Evolutionary conservation across 441 rosid species (phyloP).

Genomic region (Biscutella auriculata): DNA sequence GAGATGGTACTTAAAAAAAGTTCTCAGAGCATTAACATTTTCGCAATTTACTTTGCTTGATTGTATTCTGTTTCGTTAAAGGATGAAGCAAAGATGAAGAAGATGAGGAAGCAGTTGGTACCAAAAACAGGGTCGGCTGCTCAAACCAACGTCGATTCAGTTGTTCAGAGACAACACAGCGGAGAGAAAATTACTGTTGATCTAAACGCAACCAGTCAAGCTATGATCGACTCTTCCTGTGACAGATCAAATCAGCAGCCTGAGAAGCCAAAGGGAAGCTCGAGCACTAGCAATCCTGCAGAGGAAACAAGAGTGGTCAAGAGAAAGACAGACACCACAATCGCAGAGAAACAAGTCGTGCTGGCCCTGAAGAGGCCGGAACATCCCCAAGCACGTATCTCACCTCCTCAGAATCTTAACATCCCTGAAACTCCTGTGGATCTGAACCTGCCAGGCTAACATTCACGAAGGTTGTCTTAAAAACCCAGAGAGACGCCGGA

Average conservation of each 20-base stretch:
- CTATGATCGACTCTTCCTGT: too few relatives aligned
- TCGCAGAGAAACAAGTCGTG: slow-evolving; percentile 33
- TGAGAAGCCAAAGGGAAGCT: slow-evolving; percentile 47
- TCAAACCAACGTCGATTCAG: background rate
- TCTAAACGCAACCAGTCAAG: slow-evolving; percentile 12
- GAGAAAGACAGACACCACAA: slow-evolving; percentile 49
- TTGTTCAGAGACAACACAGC: slow-evolving; percentile 7
- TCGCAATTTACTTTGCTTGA: background rate
- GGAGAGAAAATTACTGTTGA: slow-evolving; percentile 27
- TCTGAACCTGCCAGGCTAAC: slow-evolving; percentile 18
- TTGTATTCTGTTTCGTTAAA: background rate
- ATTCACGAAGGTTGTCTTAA: background rate
- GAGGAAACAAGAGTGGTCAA: slow-evolving; percentile 45
- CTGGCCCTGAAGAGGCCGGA: slow-evolving; percentile 8
- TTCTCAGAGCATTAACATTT: background rate
- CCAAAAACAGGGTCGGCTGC: slow-evolving; percentile 1
- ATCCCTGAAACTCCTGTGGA: slow-evolving; percentile 1
- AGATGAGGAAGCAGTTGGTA: slow-evolving; percentile 4
- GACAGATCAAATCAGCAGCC: slow-evolving; percentile 27
- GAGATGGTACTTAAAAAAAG: slow-evolving; percentile 6
- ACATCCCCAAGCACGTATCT: background rate
- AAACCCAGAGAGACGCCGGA: background rate
- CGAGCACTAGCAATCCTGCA: slow-evolving; percentile 30
- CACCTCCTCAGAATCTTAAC: slow-evolving; percentile 1
- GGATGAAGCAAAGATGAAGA: slow-evolving; percentile 15